phyloP scores from a whole-genome alignment of 495 filamentous ascomycete species.

The Penicillium nucicola region DNA sequence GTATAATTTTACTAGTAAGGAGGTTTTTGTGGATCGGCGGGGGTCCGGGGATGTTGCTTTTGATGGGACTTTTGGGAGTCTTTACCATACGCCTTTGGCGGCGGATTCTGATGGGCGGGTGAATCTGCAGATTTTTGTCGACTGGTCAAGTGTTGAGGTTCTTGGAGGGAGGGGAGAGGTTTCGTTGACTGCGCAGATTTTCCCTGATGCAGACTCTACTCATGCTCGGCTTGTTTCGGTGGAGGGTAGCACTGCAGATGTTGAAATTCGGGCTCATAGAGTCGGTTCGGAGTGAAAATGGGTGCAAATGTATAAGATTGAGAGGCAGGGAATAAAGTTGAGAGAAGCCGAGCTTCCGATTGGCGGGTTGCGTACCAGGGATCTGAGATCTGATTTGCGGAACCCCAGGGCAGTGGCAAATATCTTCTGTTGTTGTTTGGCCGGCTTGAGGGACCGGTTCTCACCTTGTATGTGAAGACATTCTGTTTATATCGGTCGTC shows the following conservation, averaged over 20 bases:
- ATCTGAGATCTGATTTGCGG: no score
- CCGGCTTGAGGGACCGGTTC: no score
- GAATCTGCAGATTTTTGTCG: conserved; percentile 25
- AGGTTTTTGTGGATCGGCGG: conserved; percentile 28
- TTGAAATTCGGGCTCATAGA: conserved; percentile 8
- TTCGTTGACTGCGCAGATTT: conserved; percentile 35
- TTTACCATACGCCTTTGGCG: conserved; percentile 23
- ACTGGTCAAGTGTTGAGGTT: conserved; percentile 35
- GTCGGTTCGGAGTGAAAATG: conserved; percentile 11
- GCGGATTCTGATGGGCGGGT: conserved; percentile 14
- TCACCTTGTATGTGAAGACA: no score
- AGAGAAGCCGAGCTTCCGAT: no score
- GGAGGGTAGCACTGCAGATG: conserved; percentile 15
- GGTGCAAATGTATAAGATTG: background rate
- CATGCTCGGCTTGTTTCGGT: conserved; percentile 22
- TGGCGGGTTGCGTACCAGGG: no score
- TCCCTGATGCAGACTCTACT: conserved; percentile 20
- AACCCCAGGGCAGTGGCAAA: no score
- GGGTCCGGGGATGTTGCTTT: conserved; percentile 26
- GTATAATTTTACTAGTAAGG: conserved; percentile 40
- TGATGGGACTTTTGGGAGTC: conserved; percentile 23
- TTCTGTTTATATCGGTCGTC: no score
- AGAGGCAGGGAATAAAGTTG: no score
- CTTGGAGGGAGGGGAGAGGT: conserved; percentile 32
- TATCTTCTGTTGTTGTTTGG: no score